Conservation (phyloP, 768 basidiomycete species). For the Phlegmacium glaucopus region DNA sequence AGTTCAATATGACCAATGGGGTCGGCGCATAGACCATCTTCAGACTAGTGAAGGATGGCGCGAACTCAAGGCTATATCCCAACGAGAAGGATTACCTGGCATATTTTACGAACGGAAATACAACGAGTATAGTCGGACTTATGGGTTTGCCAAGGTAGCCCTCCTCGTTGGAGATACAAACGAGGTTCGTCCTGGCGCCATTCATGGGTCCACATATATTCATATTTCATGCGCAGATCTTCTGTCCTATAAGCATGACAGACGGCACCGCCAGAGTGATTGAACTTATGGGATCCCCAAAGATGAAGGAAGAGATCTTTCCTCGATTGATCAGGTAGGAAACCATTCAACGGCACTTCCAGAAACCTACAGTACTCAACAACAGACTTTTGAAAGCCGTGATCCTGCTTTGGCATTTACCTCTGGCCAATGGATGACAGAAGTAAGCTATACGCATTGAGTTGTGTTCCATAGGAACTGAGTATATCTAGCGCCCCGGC, state of each 20-base stretch:
- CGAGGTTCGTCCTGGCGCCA: constrained; percentile 37
- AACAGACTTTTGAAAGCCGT: constrained; percentile 37
- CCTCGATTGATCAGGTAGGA: constrained; percentile 59
- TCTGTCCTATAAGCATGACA: constrained; percentile 78
- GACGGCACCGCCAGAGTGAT: constrained; percentile 75
- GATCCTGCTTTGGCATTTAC: constrained; percentile 62
- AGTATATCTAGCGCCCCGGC: constrained; percentile 55
- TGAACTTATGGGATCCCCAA: constrained; percentile 58
- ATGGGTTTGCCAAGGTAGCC: constrained; percentile 63
- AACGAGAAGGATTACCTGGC: constrained; percentile 62
- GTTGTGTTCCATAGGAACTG: constrained; percentile 29
- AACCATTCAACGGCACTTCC: background rate
- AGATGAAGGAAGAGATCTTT: constrained; percentile 56
- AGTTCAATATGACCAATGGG: constrained; percentile 75
- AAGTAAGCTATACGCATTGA: constrained; percentile 36
- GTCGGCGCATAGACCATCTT: constrained; percentile 60
- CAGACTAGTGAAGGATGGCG: constrained; percentile 76
- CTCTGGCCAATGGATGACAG: constrained; percentile 85
- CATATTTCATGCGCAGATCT: constrained; percentile 35
- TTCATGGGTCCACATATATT: background rate
- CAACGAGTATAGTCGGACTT: constrained; percentile 55
- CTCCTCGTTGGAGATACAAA: constrained; percentile 63
- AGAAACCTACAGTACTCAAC: background rate
- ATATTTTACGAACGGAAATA: constrained; percentile 68
- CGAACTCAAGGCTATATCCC: constrained; percentile 55